Base-by-base conservation (phyloP, 2,329 filamentous ascomycete species). In the Mycosphaerella sp. region DNA sequence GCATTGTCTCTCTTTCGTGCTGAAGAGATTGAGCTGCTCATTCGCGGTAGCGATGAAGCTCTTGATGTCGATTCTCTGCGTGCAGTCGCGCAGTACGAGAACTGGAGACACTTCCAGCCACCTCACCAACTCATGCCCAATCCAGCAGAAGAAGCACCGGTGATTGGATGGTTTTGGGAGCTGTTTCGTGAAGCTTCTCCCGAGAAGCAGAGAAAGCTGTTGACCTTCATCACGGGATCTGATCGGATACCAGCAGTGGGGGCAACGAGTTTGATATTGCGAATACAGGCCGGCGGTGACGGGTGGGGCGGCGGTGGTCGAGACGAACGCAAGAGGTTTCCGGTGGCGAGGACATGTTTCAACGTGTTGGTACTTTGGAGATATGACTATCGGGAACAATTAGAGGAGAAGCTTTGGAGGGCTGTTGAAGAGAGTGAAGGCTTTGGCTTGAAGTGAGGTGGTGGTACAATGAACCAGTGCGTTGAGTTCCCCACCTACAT, bases 361-460 rank as follows among this genome's bases (percentile, higher is more conserved):
- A 95, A 95, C 66, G 81, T 84, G 67, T 65, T 96, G 57, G 83
- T 85, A 4, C 71, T 96, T 51, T 91, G 85, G 71, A 78, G 81
- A 41, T 95, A 91, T 68, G 66, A 70, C 32, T 81, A 79, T 3
- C 80, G 77, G 59, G 77, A 82, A 64, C 83, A 79, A 59, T 68
- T 95, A 53, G 85, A 88, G 67, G 71, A 69, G 45, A 82, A 83
- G 73, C 72, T 96, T 28, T 95, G 89, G 89, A 79, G 81, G 56
- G 90, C 90, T 3, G 89, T 95, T n/a, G 75, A 81, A 58, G 89
- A 90, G 69, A 94, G 89, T 64, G 89, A 95, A 68, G 90, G 90
- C 2, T 96, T 96, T 76, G 89, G 89, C 28, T 75, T 96, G 68
- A 93, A 90, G 67, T 91, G 44, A 56, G 17, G 25, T 4, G 6